Base-by-base conservation (phyloP, 2,329 filamentous ascomycete species). In the Botrytis byssoidea region DNA sequence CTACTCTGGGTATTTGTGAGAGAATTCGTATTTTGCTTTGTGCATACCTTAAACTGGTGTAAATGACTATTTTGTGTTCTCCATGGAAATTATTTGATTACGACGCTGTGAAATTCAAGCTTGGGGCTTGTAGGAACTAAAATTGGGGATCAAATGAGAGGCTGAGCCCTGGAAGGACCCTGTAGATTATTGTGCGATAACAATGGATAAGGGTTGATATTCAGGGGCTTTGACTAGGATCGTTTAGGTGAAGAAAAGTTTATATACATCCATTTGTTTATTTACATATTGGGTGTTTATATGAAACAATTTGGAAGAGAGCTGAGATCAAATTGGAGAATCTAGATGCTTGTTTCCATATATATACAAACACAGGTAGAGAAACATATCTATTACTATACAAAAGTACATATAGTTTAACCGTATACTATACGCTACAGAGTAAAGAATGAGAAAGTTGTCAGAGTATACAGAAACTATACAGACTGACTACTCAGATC, bases 141-240 rank as follows among this genome's bases (percentile, higher is more conserved):
- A 67, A 40, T 66, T 66, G 64, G 64, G 32, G 44, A 66, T 51
- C 14, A 40, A 22, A 35, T 37, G 32, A 37, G 14, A 22, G 22
- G 22, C 4, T 6, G 35, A 18, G 32, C 14, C 40, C 22, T 46
- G 40, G 51, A n/a, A 61, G 14, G 40, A 35, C 48, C 68, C 68
- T 61, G 55, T n/a, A 7, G 7, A 22, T 18, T 57, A 22, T 57
- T n/a, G 32, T 7, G n/a, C 46, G 66, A 68, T 68, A 68, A 42
- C 66, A 57, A 37, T 57, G 35, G 32, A 70, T 63, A 71, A 71
- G 42, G 57, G 14, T 55, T 55, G 40, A n/a, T 64, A 46, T 70
- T 64, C 37, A 64, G 51, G 69, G 69, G 57, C 16, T n/a, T 63
- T 8, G 29, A 40, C 65, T 37, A 46, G 65, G 46, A 29, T 44